These are phyloP conservation scores for Calcarisporium arbuscula DNA, from an alignment of 2,329 filamentous ascomycete genomes.

Conservation along the genomic window DNA sequence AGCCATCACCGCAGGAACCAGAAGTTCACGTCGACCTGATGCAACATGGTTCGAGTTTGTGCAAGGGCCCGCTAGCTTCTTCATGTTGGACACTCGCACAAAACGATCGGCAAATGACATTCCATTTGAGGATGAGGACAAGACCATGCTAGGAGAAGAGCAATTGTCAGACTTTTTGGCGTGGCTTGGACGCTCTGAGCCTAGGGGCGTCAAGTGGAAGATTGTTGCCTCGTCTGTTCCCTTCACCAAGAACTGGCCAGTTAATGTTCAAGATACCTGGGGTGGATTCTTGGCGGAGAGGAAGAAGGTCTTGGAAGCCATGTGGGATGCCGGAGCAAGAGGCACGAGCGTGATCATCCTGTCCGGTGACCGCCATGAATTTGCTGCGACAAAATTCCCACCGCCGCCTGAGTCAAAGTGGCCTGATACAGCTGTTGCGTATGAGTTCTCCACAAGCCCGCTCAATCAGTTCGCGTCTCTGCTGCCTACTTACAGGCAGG, in stretches of 20 bases:
- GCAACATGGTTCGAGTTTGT: constrained; percentile 85
- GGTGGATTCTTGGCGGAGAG: constrained; percentile 84
- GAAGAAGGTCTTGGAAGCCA: constrained; percentile 72
- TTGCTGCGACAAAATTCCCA: constrained; percentile 77
- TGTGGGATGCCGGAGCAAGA: constrained; percentile 78
- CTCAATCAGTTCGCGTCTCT: constrained; percentile 93
- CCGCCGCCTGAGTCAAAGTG: constrained; percentile 55
- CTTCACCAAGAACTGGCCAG: constrained; percentile 95
- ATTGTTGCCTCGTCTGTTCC: constrained; percentile 85
- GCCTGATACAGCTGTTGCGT: constrained; percentile 59
- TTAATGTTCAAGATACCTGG: constrained; percentile 88
- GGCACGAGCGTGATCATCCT: constrained; percentile 76
- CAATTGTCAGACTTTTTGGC: constrained; percentile 75
- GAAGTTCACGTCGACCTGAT: constrained; percentile 33
- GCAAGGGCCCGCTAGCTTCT: constrained; percentile 88
- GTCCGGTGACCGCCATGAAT: constrained; percentile 93
- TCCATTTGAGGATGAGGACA: constrained; percentile 55
- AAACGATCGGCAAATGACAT: constrained; percentile 67
- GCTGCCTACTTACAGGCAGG: constrained; percentile 73
- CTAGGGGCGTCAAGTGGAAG: constrained; percentile 83
- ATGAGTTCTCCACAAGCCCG: constrained; percentile 89
- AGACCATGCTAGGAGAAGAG: constrained; percentile 78
- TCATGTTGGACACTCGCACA: constrained; percentile 85
- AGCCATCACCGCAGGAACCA: constrained; percentile 43
- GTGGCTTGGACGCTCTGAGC: constrained; percentile 68